Percentiles rank a stretch among this genome's conserved stretches.
Conservation (phyloP, 2,329 filamentous ascomycete species). For the Rhytidhysteron rufulum region DNA sequence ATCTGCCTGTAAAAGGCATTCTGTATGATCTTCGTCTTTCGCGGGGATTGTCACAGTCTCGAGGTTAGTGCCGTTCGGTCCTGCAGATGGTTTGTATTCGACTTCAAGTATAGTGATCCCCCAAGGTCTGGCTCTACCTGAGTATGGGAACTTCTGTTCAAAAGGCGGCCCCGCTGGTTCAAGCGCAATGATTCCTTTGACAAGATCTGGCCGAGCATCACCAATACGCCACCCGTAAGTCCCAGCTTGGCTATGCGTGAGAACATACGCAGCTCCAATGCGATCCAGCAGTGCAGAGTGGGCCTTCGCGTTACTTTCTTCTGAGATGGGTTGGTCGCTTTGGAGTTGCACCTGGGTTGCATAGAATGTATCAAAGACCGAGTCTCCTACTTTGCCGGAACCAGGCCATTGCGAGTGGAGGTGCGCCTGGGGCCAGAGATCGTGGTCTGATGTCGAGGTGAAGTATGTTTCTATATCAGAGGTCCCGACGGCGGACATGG, state of each 20-base stretch:
- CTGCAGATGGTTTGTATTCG: conserved; percentile 29
- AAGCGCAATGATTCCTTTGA: conserved; percentile 49
- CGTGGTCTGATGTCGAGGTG: conserved; percentile 33
- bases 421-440: conserved; percentile 40
- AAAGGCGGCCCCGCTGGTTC: conserved; percentile 55
- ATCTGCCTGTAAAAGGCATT: conserved; percentile 39
- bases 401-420: conserved; percentile 43
- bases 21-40: conserved; percentile 20
- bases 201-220: conserved; percentile 46
- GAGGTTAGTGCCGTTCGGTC: conserved; percentile 16
- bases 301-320: conserved; percentile 34
- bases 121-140: conserved; percentile 22
- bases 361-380: conserved; percentile 49
- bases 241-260: conserved; percentile 51
- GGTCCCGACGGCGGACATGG: conserved; percentile 11
- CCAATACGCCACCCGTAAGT: conserved; percentile 46
- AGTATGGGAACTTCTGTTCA: conserved; percentile 12
- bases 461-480: conserved; percentile 22
- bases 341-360: conserved; percentile 41
- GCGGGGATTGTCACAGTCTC: conserved; percentile 17
- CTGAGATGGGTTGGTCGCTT: conserved; percentile 20
- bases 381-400: conserved; percentile 33
- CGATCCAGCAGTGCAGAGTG: conserved; percentile 42
- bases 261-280: conserved; percentile 41
- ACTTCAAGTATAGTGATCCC: conserved; percentile 33